A percentile compares a stretch with the other conserved stretches of the same genome.
Evolutionary conservation across 805 yeast genomes (phyloP).

Genomic region (Zygosaccharomyces gambellarensis): DNA sequence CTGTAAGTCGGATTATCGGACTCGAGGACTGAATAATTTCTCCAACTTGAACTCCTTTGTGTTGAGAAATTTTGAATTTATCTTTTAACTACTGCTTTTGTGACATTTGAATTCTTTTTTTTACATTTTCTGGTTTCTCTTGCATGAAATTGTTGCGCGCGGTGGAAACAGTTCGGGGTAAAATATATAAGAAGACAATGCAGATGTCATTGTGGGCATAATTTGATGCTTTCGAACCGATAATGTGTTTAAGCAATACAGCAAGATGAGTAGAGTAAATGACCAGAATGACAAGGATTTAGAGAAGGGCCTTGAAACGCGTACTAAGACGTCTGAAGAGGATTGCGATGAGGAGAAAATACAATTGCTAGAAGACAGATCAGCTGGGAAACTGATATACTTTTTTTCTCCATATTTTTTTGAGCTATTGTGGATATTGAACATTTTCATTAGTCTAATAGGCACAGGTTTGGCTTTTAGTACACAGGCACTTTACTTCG

Average conservation of each 20-base stretch:
- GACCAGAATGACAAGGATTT: background rate
- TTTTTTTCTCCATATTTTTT: background rate
- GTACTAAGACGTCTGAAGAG: background rate
- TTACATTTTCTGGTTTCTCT: too few species aligned
- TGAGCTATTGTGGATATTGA: background rate
- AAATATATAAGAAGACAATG: background rate
- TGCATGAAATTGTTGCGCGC: background rate
- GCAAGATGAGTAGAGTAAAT: background rate
- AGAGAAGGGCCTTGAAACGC: background rate
- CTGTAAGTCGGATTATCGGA: too few species aligned
- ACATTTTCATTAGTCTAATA: background rate
- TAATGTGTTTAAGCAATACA: background rate
- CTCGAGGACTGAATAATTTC: too few species aligned
- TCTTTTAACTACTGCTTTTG: background rate
- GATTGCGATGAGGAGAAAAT: background rate
- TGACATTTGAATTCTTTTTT: too few species aligned
- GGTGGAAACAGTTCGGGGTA: background rate
- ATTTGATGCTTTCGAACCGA: background rate
- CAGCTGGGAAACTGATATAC: background rate
- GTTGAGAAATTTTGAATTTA: too few species aligned
- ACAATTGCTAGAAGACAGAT: background rate
- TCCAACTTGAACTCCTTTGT: too few species aligned
- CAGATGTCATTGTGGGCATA: background rate
- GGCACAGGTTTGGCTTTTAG: background rate
- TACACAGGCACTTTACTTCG: background rate